phyloP scores from a whole-genome alignment of 352 stramenopile genomes.

The Pythium monospermum region DNA sequence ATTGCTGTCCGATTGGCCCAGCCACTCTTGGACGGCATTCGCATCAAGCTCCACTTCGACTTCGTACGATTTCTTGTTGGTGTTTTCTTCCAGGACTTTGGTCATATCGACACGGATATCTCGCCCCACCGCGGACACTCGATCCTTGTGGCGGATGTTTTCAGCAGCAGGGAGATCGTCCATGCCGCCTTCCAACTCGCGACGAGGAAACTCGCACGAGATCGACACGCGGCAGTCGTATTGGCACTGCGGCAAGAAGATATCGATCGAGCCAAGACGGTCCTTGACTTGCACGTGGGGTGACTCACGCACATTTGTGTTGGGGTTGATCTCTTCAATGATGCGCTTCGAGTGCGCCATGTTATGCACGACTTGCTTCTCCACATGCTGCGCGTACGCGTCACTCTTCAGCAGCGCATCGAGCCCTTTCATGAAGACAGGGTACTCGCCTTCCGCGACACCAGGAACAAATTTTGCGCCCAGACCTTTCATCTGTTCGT shows the following conservation, averaged over 20 bases:
- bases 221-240: constrained; percentile 85
- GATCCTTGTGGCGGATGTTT: constrained; percentile 68
- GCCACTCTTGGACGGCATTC: constrained; percentile 65
- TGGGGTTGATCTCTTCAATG: constrained; percentile 65
- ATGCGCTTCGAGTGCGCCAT: constrained; percentile 73
- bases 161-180: constrained; percentile 66
- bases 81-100: constrained; percentile 75
- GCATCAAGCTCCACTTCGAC: constrained; percentile 76
- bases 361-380: constrained; percentile 79
- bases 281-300: constrained; percentile 77
- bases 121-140: constrained; percentile 66
- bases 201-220: constrained; percentile 71
- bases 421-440: constrained; percentile 55
- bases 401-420: constrained; percentile 67
- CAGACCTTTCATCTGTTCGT: constrained; percentile 71
- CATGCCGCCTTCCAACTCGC: constrained; percentile 49
- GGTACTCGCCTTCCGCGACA: constrained; percentile 67
- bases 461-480: constrained; percentile 80
- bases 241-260: constrained; percentile 81
- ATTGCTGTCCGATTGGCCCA: constrained; percentile 69
- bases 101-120: constrained; percentile 83
- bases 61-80: constrained; percentile 64
- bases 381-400: constrained; percentile 63
- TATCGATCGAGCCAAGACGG: constrained; percentile 74
- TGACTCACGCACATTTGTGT: constrained; percentile 38